Evolutionary conservation across 257 asterid genomes (phyloP).

Genomic region (Nicotiana obtusifolia): DNA sequence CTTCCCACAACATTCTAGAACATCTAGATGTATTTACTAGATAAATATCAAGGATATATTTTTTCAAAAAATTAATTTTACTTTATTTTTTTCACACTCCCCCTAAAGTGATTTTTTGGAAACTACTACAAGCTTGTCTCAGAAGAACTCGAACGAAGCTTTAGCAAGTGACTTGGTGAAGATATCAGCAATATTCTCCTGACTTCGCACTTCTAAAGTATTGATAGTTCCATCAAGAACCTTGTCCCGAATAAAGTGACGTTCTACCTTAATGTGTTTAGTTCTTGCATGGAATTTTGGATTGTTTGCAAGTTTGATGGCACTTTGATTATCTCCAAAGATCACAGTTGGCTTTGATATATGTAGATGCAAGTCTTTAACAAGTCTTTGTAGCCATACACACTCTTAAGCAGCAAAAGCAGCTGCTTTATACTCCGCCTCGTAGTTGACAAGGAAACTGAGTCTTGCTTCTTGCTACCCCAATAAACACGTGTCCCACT

Average conservation of each 20-base stretch:
- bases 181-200: background rate
- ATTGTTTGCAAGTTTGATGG: background rate
- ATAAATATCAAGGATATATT: too few relatives aligned
- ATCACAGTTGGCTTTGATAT: background rate
- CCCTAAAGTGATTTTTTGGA: background rate
- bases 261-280: background rate
- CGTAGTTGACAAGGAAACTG: background rate
- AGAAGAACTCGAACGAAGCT: background rate
- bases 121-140: background rate
- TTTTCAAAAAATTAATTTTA: too few relatives aligned
- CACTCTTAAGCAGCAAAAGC: background rate
- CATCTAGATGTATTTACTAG: too few relatives aligned
- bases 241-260: background rate
- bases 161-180: background rate
- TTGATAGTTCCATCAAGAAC: background rate
- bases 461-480: slow-evolving; percentile 13
- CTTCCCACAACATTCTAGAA: too few relatives aligned
- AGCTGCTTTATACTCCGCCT: background rate
- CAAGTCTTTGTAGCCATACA: background rate
- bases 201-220: background rate
- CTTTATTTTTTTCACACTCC: background rate
- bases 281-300: background rate
- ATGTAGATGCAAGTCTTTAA: background rate
- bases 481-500: slow-evolving; percentile 9
- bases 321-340: background rate